phyloP scores from a whole-genome alignment of 1,284 basidiomycete species.

The Trametes sp. region DNA sequence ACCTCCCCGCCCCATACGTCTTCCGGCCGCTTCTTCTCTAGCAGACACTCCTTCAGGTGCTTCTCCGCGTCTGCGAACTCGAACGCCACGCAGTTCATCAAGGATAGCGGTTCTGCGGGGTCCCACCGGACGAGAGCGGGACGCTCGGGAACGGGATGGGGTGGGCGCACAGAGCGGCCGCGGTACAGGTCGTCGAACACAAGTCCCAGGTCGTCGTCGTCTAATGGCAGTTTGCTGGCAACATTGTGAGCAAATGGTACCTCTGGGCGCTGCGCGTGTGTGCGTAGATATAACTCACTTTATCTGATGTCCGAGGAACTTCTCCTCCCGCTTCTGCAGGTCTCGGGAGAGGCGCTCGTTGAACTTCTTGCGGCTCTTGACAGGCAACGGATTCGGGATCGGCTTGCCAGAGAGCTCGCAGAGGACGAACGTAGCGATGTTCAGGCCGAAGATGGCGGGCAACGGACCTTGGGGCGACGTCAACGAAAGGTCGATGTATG shows the following conservation, averaged over 20 bases:
- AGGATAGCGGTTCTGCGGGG: constrained; percentile 61
- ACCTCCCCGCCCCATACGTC: constrained; percentile 75
- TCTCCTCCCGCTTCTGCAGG: constrained; percentile 75
- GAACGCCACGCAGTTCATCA: constrained; percentile 86
- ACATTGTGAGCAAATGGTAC: background rate
- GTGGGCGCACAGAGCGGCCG: constrained; percentile 82
- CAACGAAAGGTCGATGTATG: background rate
- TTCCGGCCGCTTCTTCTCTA: constrained; percentile 47
- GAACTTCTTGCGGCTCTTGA: constrained; percentile 85
- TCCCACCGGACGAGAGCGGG: constrained; percentile 87
- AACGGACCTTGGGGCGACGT: constrained; percentile 66
- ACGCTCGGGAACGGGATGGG: constrained; percentile 72
- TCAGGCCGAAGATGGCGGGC: constrained; percentile 88
- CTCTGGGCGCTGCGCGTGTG: background rate
- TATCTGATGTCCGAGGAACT: constrained; percentile 55
- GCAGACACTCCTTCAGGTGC: constrained; percentile 64
- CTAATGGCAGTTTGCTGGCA: constrained; percentile 76
- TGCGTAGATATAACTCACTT: constrained; percentile 32
- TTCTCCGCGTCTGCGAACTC: constrained; percentile 76
- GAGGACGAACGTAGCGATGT: constrained; percentile 87
- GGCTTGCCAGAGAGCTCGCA: constrained; percentile 87
- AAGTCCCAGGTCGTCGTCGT: constrained; percentile 82
- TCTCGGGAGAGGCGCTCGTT: constrained; percentile 85
- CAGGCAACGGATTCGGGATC: constrained; percentile 80
- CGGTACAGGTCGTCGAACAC: constrained; percentile 89